Percentiles rank a stretch among this genome's conserved stretches.
These are phyloP conservation scores for Myriosclerotinia curreyana DNA, from an alignment of 2,329 filamentous ascomycete species.

Conservation along the genomic window DNA sequence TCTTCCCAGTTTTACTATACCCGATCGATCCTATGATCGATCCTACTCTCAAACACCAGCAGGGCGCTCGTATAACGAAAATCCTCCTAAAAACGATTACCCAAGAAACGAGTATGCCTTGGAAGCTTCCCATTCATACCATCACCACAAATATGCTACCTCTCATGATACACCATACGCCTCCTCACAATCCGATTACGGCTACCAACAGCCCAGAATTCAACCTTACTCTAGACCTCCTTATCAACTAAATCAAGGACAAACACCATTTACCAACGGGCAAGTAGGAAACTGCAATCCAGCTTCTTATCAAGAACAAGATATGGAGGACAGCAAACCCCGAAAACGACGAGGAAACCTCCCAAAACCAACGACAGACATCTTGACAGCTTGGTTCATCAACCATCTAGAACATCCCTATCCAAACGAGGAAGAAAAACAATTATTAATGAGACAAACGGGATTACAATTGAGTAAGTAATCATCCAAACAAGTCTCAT, in stretches of 20 bases:
- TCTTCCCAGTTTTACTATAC: neutral
- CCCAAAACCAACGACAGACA: conserved; percentile 85
- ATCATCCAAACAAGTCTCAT: neutral
- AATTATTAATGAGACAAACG: conserved; percentile 73
- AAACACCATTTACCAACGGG: conserved; percentile 31
- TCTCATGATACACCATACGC: conserved; percentile 8
- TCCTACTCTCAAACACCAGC: neutral
- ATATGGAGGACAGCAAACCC: conserved; percentile 30
- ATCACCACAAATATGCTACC: neutral
- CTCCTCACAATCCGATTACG: conserved; percentile 10
- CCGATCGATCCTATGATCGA: conserved; percentile 8
- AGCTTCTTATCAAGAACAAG: conserved; percentile 17
- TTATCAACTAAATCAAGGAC: conserved; percentile 26
- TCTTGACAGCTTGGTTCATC: conserved; percentile 75
- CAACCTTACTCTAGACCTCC: conserved; percentile 1
- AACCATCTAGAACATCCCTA: conserved; percentile 78
- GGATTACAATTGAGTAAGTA: conserved; percentile 73
- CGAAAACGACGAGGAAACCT: conserved; percentile 75
- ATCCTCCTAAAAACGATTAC: conserved; percentile 3
- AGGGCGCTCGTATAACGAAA: neutral
- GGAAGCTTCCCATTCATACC: conserved; percentile 6
- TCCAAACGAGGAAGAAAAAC: conserved; percentile 83
- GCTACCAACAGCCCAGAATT: conserved; percentile 23
- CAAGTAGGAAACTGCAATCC: conserved; percentile 6
- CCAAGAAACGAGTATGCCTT: conserved; percentile 16